phyloP scores from a whole-genome alignment of 371 early-diverging fungal genomes.

The Mucor irregularis region DNA sequence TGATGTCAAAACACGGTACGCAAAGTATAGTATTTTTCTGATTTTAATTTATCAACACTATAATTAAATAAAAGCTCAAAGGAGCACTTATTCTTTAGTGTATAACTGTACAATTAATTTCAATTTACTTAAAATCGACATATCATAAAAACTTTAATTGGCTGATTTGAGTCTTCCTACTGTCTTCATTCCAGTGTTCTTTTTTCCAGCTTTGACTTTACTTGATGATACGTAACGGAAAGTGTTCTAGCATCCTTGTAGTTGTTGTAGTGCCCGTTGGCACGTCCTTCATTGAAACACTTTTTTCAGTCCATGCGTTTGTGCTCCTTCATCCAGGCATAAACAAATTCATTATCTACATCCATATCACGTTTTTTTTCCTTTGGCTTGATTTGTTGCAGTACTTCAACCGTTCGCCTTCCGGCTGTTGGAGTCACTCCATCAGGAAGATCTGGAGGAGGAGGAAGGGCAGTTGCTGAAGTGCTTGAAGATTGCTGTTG shows the following conservation, averaged over 20 bases:
- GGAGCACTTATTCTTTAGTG: slow-evolving; percentile 3
- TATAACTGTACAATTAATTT: slow-evolving; percentile 3
- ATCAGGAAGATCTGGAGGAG: slow-evolving; percentile 9
- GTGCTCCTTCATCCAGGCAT: slow-evolving; percentile 5
- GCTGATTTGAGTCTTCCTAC: background rate
- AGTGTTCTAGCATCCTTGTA: slow-evolving; percentile 12
- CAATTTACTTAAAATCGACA: slow-evolving; percentile 1
- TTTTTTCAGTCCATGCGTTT: slow-evolving; percentile 13
- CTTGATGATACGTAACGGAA: slow-evolving; percentile 9
- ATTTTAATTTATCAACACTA: too few relatives aligned
- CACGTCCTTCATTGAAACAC: slow-evolving; percentile 9
- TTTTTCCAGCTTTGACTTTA: slow-evolving; percentile 1
- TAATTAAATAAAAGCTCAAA: slow-evolving; percentile 6
- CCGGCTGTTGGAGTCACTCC: slow-evolving; percentile 5
- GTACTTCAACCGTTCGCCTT: slow-evolving; percentile 4
- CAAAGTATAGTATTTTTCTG: too few relatives aligned
- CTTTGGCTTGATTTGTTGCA: slow-evolving; percentile 4
- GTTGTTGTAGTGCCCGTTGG: slow-evolving; percentile 3
- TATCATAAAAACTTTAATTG: background rate
- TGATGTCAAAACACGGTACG: too few relatives aligned
- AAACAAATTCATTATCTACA: slow-evolving; percentile 4
- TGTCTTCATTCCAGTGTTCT: slow-evolving; percentile 9
- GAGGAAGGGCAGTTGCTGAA: slow-evolving; percentile 7
- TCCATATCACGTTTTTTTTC: slow-evolving; percentile 7
- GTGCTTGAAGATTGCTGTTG: slow-evolving; percentile 8